phyloP scores from a whole-genome alignment of 2,329 filamentous ascomycete genomes.

The Colletotrichum sublineola region DNA sequence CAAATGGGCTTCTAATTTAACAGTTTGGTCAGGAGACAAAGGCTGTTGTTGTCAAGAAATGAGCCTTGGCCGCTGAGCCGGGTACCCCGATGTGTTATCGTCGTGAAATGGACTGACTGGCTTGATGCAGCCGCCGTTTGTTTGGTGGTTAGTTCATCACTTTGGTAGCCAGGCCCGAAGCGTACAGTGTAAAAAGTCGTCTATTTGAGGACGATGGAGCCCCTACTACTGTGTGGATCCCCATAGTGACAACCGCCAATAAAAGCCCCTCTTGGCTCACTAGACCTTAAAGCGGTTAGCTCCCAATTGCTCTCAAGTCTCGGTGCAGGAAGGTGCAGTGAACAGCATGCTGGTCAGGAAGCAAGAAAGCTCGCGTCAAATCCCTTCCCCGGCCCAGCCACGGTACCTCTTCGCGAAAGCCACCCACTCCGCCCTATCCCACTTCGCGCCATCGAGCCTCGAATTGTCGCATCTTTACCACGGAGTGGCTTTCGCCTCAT shows the following conservation, averaged over 20 bases:
- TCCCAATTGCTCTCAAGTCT: slow-evolving; percentile 21
- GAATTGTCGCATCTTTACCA: background rate
- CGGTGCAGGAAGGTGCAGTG: slow-evolving; percentile 24
- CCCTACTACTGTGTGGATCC: background rate
- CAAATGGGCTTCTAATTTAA: fast-evolving
- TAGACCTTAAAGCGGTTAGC: slow-evolving; percentile 7
- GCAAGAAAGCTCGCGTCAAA: slow-evolving; percentile 39
- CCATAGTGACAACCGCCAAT: fast-evolving
- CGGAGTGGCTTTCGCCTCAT: background rate
- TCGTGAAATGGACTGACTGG: background rate
- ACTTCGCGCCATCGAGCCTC: slow-evolving; percentile 1
- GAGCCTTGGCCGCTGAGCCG: background rate
- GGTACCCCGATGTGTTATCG: background rate
- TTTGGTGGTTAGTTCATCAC: background rate
- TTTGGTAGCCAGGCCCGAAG: background rate
- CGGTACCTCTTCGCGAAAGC: slow-evolving; percentile 20
- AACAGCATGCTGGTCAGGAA: slow-evolving; percentile 9
- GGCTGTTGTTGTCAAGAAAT: background rate
- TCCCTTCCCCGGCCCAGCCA: slow-evolving; percentile 37
- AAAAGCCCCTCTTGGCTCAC: fast-evolving
- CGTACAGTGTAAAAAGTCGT: background rate
- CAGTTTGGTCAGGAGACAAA: background rate
- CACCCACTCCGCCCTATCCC: slow-evolving; percentile 21
- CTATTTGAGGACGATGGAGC: fast-evolving
- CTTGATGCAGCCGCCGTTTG: background rate